phyloP scores from a whole-genome alignment of 257 asterid genomes.

The Penstemon newberryi region DNA sequence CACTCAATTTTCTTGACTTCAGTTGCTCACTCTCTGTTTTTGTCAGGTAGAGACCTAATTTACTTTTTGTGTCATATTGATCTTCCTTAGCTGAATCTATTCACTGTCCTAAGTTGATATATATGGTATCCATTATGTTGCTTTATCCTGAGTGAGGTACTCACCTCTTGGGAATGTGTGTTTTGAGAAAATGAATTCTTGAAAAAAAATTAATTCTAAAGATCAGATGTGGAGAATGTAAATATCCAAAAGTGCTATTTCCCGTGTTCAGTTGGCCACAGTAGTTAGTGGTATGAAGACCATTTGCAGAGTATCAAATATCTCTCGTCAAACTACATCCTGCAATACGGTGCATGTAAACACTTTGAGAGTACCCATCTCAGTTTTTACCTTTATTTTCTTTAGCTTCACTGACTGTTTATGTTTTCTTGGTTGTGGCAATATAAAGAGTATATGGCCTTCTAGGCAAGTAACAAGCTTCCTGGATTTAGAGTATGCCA shows the following conservation, averaged over 20 bases:
- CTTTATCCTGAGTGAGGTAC: conserved; percentile 5
- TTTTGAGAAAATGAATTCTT: conserved; percentile 5
- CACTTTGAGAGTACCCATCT: not conserved
- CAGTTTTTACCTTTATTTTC: not conserved
- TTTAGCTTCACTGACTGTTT: conserved; percentile 4
- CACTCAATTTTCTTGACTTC: conserved; percentile 79
- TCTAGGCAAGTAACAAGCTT: not conserved
- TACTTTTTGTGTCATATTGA: conserved; percentile 16
- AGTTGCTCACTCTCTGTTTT: conserved; percentile 78
- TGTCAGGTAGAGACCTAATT: conserved; percentile 54
- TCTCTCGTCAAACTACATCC: conserved; percentile 6
- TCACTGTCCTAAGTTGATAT: not conserved
- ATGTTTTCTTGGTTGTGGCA: not conserved
- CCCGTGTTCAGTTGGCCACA: conserved; percentile 17
- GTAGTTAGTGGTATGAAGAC: not conserved
- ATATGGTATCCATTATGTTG: not conserved
- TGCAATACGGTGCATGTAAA: not conserved
- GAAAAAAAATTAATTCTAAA: conserved; percentile 8
- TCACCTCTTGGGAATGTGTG: conserved; percentile 11
- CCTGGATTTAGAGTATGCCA: conserved; percentile 1
- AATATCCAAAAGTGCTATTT: not conserved
- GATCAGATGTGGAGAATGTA: conserved; percentile 3
- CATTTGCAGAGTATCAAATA: not conserved
- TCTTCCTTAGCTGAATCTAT: not conserved
- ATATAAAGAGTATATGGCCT: conserved; percentile 9